Evolutionary conservation across 352 stramenopile species (phyloP), one percentile per base, ranked within the genome.

Genomic region (Globisporangium cylindrosporum): DNA sequence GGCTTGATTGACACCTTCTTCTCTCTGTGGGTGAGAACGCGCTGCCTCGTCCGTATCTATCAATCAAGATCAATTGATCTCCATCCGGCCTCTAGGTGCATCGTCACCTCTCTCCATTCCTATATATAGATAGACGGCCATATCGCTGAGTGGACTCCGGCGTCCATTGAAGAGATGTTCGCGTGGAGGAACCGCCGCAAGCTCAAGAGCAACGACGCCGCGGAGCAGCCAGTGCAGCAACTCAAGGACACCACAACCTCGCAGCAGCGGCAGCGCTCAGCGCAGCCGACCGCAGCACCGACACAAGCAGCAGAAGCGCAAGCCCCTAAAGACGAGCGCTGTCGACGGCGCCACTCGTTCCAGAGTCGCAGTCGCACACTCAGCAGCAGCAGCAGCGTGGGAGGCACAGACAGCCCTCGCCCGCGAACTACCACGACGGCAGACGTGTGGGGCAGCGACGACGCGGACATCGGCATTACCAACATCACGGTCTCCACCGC

Each of bases 401-500:
- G 29, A 6, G 10, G 29, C 29, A n/a, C 9, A 1, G 18, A 8
- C 29, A 24, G 53, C 14, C 25, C 53, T 10, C 53, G 25, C 36
- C 36, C 34, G 5, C 15, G 24, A 51, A 20, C 27, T 27, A 36
- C 34, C 29, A 56, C 62, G 14, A 10, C 8, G 5, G 12, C 48
- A 38, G 64, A 74, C 55, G 55, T 72, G 20, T 89, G 81, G 78
- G 66, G 73, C 34, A 70, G 72, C 4, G 67, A 80, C 10, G 77
- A 83, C 61, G 77, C 77, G 12, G 79, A 88, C 48, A 77, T 89
- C 18, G 79, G 77, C 36, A 74, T 89, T 67, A 89, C 81, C 10
- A 74, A 73, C 56, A 69, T 80, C 5, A 69, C 71, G 3, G 53
- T 57, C 10, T 56, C 62, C 1, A 6, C 36, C 14, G 48, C 59